Percentiles rank a stretch among this genome's conserved stretches.
Evolutionary conservation across 208 protist genomes (phyloP).

Genomic region (Crithidia sp.): DNA sequence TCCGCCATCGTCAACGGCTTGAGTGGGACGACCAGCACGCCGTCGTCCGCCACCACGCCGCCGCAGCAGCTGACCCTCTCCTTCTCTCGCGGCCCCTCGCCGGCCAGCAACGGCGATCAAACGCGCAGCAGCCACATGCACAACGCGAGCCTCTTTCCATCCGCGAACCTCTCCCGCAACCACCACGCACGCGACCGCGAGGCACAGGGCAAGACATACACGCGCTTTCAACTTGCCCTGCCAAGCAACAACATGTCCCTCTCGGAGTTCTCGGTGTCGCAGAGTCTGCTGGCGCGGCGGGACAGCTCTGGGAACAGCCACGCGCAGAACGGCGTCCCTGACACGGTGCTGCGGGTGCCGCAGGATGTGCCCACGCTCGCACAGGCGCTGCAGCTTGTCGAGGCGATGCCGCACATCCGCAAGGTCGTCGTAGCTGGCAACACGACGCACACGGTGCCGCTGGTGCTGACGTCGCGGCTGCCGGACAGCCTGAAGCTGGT

Average conservation of each 20-base stretch:
- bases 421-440: conserved; percentile 65
- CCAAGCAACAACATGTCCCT: conserved; percentile 42
- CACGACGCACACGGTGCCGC: conserved; percentile 48
- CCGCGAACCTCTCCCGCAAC: conserved; percentile 14
- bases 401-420: conserved; percentile 58
- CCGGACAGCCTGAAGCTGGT: conserved; percentile 74
- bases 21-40: conserved; percentile 22
- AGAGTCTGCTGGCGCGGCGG: conserved; percentile 19
- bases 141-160: conserved; percentile 37
- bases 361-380: conserved; percentile 59
- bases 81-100: conserved; percentile 36
- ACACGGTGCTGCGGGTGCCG: conserved; percentile 61
- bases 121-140: conserved; percentile 29
- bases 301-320: conserved; percentile 9
- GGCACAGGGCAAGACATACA: conserved; percentile 32
- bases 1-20: conserved; percentile 28
- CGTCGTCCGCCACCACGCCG: conserved; percentile 7
- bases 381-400: conserved; percentile 43
- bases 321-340: conserved; percentile 10
- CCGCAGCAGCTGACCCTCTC: conserved; percentile 52
- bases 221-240: conserved; percentile 39
- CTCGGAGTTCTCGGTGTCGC: conserved; percentile 46
- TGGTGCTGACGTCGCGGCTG: conserved; percentile 56
- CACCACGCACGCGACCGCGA: conserved; percentile 23
- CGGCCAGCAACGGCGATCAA: conserved; percentile 30